Base-by-base conservation (phyloP, 2,329 filamentous ascomycete genomes). In the Teratosphaeria gauchensis region DNA sequence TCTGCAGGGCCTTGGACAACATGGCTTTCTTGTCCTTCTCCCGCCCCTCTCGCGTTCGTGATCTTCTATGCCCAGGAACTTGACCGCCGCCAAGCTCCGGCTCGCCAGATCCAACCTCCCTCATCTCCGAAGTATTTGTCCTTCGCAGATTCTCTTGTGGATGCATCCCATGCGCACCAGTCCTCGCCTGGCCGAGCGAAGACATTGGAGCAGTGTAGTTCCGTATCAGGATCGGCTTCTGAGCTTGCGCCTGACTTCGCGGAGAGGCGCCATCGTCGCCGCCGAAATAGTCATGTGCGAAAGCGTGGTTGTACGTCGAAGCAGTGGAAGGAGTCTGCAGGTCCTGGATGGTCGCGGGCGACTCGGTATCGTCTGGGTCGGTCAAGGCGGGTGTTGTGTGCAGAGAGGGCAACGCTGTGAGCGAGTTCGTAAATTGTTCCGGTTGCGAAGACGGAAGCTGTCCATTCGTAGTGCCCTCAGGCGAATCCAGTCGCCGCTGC, bases 1-100 rank as follows among this genome's bases (percentile, higher is more conserved):
- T 96, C 71, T 95, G 88, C 57, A 99, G 78, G 0, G 94, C 94
- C 66, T 89, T 89, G n/a, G 92, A 96, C 38, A 99, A 81, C 92
- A 97, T 97, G 11, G 87, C 89, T 77, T 96, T 97, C 72, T 97
- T 80, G 65, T 80, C 78, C 65, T 74, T 77, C 60, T 80, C 78
- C 55, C 74, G 70, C 60, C 72, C 71, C 62, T 78, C 77, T 54
- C 73, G 71, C 6, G 71, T 71, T 61, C 73, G 57, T 42, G 66
- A 63, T 12, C 59, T 16, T 33, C 55, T 55, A 32, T 58, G 56
- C 16, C 52, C 52, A 21, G 16, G 56, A 19, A 5, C 11, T 6
- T 35, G 46, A 11, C n/a, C 7, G 8, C 31, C 28, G 3, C 14
- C 33, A n/a, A 51, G 35, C 56, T 24, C 52, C 8, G 21, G n/a